Evolutionary conservation across 1,284 basidiomycete species (phyloP), one percentile per base, ranked within the genome.

Genomic region (Puccinia polysora): DNA sequence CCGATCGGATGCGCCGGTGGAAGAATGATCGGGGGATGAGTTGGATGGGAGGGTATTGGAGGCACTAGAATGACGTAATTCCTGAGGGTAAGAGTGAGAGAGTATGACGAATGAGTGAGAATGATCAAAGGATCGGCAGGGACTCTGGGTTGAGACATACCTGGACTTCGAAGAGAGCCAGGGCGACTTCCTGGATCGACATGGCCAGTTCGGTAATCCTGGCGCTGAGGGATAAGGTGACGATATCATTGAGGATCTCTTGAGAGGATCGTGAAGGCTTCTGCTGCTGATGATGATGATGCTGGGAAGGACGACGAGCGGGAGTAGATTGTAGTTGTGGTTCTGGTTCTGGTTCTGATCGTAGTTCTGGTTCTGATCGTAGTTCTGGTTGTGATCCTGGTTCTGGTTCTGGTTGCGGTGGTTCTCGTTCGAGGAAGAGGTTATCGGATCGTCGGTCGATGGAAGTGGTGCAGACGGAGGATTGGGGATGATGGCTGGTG

Each of bases 141-240:
- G 5, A 15, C 8, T 15, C 23, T 8, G 20, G 14, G 23, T 18
- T 40, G 25, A 15, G 7, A 45, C 20, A 34, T 30, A 68, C 65
- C 43, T 68, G 65, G 20, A 68, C 43, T 49, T 68, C 36, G 43
- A 68, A 68, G 20, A 68, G 43, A 2, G 40, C 40, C 40, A 68
- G 25, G 8, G 52, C 38, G 14, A 68, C 40, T n/a, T 68, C 55
- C 36, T 68, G 65, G 34, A 68, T 59, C 38, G 52, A 55, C 52
- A 58, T 68, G 28, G 36, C 43, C 2, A 68, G 34, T 38, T 68
- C 55, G 1, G 52, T 68, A 23, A 68, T 43, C 25, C 55, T 18
- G 4, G 52, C 65, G n/a, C 53, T 58, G 18, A 55, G 28, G 32
- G 36, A 52, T 23, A 68, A 45, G 23, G 23, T 38, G 25, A 25